A percentile compares a stretch with the other conserved stretches of the same genome.
Evolutionary conservation across 208 protist species (phyloP).

Genomic region (Porcisia hertigi): DNA sequence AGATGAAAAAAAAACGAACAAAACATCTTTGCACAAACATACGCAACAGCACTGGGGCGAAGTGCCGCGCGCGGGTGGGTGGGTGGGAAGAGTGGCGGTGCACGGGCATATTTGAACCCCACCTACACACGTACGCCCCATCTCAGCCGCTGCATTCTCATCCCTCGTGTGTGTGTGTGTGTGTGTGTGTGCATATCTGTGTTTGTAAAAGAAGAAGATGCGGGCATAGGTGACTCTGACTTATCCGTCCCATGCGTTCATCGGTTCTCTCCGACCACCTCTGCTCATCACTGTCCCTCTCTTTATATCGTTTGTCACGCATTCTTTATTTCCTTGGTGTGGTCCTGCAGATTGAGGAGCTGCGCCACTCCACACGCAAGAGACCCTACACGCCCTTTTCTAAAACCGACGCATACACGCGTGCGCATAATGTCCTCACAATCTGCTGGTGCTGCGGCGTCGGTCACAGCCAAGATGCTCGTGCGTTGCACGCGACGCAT

Average conservation of each 20-base stretch:
- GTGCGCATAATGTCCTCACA: background rate
- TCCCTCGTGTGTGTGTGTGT: background rate
- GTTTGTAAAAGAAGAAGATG: too few species aligned
- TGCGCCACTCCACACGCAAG: background rate
- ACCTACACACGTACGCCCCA: too few species aligned
- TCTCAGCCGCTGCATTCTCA: too few species aligned
- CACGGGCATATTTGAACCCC: too few species aligned
- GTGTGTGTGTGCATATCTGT: background rate
- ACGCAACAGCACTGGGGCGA: too few species aligned
- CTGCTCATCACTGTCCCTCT: background rate
- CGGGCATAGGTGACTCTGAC: too few species aligned
- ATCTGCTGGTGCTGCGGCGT: background rate
- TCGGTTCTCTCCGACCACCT: background rate
- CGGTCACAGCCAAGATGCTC: conserved; percentile 16
- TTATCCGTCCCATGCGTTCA: too few species aligned
- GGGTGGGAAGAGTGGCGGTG: too few species aligned
- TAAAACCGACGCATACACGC: background rate
- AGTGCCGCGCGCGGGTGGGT: too few species aligned
- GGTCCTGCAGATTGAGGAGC: background rate
- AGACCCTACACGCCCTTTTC: background rate
- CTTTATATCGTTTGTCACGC: background rate
- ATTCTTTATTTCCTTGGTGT: background rate
- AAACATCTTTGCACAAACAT: too few species aligned
- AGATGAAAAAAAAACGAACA: too few species aligned
- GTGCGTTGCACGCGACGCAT: conserved; percentile 81